These are phyloP conservation scores for Thelephora aurantiotincta DNA, from an alignment of 768 basidiomycete species.

Conservation along the genomic window DNA sequence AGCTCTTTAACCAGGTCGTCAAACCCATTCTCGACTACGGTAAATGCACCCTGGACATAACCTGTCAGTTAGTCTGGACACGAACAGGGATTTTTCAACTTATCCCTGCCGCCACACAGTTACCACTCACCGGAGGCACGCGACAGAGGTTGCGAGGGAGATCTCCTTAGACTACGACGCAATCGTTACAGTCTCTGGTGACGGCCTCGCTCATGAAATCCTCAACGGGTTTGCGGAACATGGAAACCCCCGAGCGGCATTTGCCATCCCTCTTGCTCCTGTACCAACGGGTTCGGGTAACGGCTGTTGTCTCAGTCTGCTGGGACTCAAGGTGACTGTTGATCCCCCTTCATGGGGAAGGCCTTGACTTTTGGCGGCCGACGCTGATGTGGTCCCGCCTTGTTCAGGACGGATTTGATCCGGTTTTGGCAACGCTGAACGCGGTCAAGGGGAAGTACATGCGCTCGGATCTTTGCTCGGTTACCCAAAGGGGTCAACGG, in stretches of 20 bases:
- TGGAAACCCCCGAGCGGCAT: slow-evolving; percentile 39
- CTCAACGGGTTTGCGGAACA: slow-evolving; percentile 72
- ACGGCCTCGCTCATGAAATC: slow-evolving; percentile 74
- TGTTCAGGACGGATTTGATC: slow-evolving; percentile 53
- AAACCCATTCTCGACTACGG: slow-evolving; percentile 65
- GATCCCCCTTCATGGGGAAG: neutral
- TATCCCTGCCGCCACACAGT: slow-evolving; percentile 25
- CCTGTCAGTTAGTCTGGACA: slow-evolving; percentile 29
- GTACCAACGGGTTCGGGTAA: slow-evolving; percentile 81
- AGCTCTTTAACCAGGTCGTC: slow-evolving; percentile 40
- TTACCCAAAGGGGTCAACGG: slow-evolving; percentile 52
- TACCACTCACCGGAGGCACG: slow-evolving; percentile 51
- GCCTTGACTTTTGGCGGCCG: neutral
- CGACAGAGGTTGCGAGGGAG: slow-evolving; percentile 43
- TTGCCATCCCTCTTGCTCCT: slow-evolving; percentile 57
- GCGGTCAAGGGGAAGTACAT: slow-evolving; percentile 70
- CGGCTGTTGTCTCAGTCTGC: slow-evolving; percentile 55
- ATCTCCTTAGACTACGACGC: slow-evolving; percentile 54
- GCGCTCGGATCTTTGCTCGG: slow-evolving; percentile 62
- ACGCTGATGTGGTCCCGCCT: slow-evolving; percentile 1
- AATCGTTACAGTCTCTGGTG: slow-evolving; percentile 65
- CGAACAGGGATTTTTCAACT: neutral
- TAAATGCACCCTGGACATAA: slow-evolving; percentile 44
- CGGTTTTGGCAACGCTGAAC: slow-evolving; percentile 61
- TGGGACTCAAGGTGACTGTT: slow-evolving; percentile 44